These are phyloP conservation scores for Fusarium palustre DNA, from an alignment of 2,329 filamentous ascomycete species.

Conservation along the genomic window DNA sequence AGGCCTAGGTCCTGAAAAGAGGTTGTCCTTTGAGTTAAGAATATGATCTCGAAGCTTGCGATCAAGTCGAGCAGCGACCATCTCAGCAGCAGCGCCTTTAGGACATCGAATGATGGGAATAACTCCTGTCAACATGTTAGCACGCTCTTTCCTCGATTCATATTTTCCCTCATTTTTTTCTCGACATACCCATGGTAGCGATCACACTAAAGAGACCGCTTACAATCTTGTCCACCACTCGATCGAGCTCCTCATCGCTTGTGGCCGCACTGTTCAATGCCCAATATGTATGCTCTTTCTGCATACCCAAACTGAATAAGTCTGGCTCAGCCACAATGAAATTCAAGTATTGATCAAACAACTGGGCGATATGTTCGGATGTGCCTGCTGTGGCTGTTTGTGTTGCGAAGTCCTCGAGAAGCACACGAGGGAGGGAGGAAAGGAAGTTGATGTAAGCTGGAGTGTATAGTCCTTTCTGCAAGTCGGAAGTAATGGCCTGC, in stretches of 20 bases:
- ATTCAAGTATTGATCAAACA: conserved; percentile 97
- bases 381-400: conserved; percentile 87
- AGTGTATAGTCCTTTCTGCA: conserved; percentile 88
- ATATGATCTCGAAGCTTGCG: conserved; percentile 96
- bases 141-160: neutral
- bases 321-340: conserved; percentile 97
- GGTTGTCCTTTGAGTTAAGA: conserved; percentile 96
- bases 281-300: conserved; percentile 91
- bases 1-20: conserved; percentile 81
- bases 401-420: conserved; percentile 94
- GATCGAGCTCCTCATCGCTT: conserved; percentile 88
- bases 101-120: conserved; percentile 97
- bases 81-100: conserved; percentile 90
- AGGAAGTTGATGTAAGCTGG: conserved; percentile 98
- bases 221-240: conserved; percentile 89
- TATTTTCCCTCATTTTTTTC: too few species aligned
- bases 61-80: conserved; percentile 94
- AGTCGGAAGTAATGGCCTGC: conserved; percentile 83
- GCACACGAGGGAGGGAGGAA: conserved; percentile 87
- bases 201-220: conserved; percentile 97
- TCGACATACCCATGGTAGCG: conserved; percentile 87
- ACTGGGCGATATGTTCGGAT: conserved; percentile 88
- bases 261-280: conserved; percentile 95
- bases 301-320: conserved; percentile 92
- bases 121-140: conserved; percentile 66